Percentiles rank a stretch among this genome's conserved stretches.
Conservation (phyloP, 2,329 filamentous ascomycete genomes). For the Arthrobotrys conoides region DNA sequence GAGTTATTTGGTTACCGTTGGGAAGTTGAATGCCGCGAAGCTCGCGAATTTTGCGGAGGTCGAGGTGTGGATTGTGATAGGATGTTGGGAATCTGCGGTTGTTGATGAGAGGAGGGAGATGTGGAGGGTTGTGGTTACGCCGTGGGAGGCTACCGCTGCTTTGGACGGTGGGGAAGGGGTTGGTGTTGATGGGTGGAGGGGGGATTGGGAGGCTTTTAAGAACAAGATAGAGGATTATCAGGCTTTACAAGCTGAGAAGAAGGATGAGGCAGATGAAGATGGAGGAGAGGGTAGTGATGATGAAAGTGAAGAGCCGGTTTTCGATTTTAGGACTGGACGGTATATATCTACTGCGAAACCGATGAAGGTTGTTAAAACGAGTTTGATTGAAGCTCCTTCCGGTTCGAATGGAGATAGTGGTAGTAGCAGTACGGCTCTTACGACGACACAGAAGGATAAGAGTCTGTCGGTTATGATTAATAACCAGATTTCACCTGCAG, state of each 20-base stretch:
- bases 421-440: conserved; percentile 71
- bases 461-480: conserved; percentile 85
- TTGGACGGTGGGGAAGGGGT: conserved; percentile 80
- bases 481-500: conserved; percentile 89
- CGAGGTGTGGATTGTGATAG: conserved; percentile 95
- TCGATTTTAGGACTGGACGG: conserved; percentile 88
- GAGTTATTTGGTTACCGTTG: conserved; percentile 94
- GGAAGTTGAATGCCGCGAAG: conserved; percentile 95
- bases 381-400: conserved; percentile 16
- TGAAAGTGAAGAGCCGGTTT: conserved; percentile 80
- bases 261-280: conserved; percentile 57
- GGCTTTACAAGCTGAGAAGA: conserved; percentile 57
- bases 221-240: conserved; percentile 64
- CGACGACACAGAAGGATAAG: conserved; percentile 72
- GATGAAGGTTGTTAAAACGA: conserved; percentile 70
- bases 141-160: conserved; percentile 88
- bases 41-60: conserved; percentile 96
- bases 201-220: conserved; percentile 81
- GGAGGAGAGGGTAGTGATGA: conserved; percentile 66
- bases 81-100: conserved; percentile 96
- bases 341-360: conserved; percentile 85
- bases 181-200: conserved; percentile 91
- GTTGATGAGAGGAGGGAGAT: conserved; percentile 88
- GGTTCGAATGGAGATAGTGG: conserved; percentile 65
- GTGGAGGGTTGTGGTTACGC: conserved; percentile 91